Conservation (phyloP, 2,329 filamentous ascomycete genomes). For the Neofusicoccum umdonicola region DNA sequence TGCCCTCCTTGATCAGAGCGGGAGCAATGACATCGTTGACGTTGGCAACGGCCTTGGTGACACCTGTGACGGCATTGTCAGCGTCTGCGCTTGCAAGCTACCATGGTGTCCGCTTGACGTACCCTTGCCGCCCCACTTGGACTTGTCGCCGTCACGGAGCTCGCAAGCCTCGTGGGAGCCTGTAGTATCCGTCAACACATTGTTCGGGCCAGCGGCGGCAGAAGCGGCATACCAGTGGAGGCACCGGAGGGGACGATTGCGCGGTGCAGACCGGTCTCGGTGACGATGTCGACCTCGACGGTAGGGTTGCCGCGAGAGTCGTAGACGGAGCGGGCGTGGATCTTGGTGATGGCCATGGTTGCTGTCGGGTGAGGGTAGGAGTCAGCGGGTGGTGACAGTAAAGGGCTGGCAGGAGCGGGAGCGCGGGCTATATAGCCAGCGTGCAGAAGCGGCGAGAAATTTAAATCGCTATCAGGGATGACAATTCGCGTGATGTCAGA, state of each 20-base stretch:
- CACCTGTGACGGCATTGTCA: constrained; percentile 34
- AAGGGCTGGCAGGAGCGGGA: neutral
- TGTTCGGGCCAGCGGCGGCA: constrained; percentile 8
- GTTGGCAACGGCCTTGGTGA: constrained; percentile 55
- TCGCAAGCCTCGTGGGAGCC: constrained; percentile 54
- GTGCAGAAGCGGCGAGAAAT: neutral
- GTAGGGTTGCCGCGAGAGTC: constrained; percentile 98
- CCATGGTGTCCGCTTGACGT: constrained; percentile 19
- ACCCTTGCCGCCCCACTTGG: constrained; percentile 55
- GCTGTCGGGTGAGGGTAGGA: neutral
- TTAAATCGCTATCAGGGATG: constrained; percentile 16
- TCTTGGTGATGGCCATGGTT: constrained; percentile 73
- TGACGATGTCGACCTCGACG: constrained; percentile 96
- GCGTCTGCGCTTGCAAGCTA: neutral
- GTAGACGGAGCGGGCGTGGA: constrained; percentile 75
- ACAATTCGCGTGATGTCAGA: constrained; percentile 18
- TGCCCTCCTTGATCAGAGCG: constrained; percentile 52
- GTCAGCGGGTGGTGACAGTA: constrained; percentile 2
- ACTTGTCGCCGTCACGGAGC: constrained; percentile 54
- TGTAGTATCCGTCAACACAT: constrained; percentile 21
- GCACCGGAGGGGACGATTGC: constrained; percentile 96
- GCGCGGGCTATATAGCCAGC: constrained; percentile 1
- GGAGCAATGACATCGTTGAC: constrained; percentile 56
- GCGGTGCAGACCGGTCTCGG: constrained; percentile 93
- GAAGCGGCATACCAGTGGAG: constrained; percentile 70